Conservation (phyloP, 2,329 filamentous ascomycete species). For the Aureobasidium pullulans region DNA sequence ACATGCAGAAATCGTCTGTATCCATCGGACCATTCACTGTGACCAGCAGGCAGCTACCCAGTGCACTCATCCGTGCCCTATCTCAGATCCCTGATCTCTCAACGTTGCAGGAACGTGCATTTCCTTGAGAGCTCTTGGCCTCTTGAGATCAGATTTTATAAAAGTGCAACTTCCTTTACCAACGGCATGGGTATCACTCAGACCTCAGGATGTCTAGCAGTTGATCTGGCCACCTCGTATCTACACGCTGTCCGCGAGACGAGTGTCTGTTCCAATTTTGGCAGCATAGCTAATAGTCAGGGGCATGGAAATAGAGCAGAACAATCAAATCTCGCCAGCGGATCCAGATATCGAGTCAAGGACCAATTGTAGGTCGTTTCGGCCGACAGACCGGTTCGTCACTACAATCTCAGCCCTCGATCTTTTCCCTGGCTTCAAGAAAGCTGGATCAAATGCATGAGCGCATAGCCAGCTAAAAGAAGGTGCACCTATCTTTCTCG, state of each 20-base stretch:
- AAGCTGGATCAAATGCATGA: background rate
- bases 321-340: background rate
- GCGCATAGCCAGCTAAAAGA: conserved; percentile 1
- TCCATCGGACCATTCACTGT: background rate
- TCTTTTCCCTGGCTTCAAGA: background rate
- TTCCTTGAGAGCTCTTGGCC: background rate
- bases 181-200: background rate
- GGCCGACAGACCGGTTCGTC: background rate
- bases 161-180: background rate
- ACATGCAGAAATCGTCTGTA: conserved; percentile 9
- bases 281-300: background rate
- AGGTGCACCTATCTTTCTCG: background rate
- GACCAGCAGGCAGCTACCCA: background rate
- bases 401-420: background rate
- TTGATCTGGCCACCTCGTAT: background rate
- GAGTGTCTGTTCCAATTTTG: background rate
- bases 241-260: background rate
- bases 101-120: background rate
- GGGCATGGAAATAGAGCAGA: background rate
- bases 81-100: background rate
- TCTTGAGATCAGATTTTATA: background rate
- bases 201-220: background rate
- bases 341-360: background rate
- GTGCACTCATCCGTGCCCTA: background rate
- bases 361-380: background rate